phyloP scores from a whole-genome alignment of 2,329 filamentous ascomycete genomes.

The Calonectria leucothoes region DNA sequence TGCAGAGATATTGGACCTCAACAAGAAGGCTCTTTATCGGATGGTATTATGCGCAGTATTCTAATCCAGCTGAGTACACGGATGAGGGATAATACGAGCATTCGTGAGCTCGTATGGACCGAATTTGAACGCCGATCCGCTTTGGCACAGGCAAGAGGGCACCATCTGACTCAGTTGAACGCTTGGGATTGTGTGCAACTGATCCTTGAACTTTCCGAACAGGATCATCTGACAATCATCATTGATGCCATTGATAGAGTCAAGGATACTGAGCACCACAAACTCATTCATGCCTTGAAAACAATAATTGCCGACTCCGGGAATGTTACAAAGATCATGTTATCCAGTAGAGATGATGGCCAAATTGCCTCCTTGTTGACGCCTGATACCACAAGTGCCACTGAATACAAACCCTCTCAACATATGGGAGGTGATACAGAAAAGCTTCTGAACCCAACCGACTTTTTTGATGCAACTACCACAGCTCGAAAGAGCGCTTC shows the following conservation, averaged over 20 bases:
- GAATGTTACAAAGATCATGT: not conserved
- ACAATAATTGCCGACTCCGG: slow-evolving; percentile 5
- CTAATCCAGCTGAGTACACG: not conserved
- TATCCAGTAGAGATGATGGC: slow-evolving; percentile 6
- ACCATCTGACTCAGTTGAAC: not conserved
- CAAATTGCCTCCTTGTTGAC: not conserved
- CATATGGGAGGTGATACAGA: not conserved
- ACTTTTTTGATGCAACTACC: not conserved
- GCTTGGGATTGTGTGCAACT: slow-evolving; percentile 14
- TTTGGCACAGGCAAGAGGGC: not conserved
- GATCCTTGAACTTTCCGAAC: slow-evolving; percentile 13
- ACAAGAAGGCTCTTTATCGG: not conserved
- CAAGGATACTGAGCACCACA: not conserved
- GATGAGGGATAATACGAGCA: not conserved
- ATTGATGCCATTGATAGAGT: slow-evolving; percentile 9
- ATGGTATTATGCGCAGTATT: not conserved
- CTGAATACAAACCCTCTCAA: not conserved
- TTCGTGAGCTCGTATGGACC: slow-evolving; percentile 5
- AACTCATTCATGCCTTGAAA: not conserved
- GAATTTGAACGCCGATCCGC: slow-evolving; percentile 13
- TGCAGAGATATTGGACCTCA: not conserved
- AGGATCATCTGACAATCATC: slow-evolving; percentile 20
- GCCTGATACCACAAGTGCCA: not conserved
- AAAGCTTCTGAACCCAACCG: not conserved
- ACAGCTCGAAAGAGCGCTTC: too few relatives aligned